phyloP scores from a whole-genome alignment of 73 alveolate species.

The Paramecium octaurelia region DNA sequence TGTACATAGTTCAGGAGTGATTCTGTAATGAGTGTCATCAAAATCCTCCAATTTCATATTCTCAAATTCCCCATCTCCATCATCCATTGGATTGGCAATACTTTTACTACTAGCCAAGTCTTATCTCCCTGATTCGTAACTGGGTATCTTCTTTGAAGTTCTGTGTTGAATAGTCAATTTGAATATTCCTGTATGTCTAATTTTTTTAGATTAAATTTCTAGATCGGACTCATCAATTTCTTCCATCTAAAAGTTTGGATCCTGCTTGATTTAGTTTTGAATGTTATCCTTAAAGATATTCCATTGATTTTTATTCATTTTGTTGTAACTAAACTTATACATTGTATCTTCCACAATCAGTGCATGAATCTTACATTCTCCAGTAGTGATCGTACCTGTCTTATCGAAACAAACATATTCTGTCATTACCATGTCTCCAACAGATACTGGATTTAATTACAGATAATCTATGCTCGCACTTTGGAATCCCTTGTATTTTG shows the following conservation, averaged over 20 bases:
- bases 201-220: not conserved
- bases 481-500: not conserved
- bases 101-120: not conserved
- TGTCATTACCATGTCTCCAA: constrained; percentile 44
- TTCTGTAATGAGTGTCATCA: constrained; percentile 42
- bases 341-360: not conserved
- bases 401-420: constrained; percentile 46
- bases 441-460: constrained; percentile 10
- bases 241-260: constrained; percentile 12
- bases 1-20: not conserved
- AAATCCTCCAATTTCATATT: constrained; percentile 20
- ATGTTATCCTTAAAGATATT: not conserved
- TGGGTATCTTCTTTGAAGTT: not conserved
- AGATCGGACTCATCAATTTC: not conserved
- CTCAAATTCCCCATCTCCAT: not conserved
- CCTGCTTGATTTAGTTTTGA: not conserved
- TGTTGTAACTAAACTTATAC: not conserved
- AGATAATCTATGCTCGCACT: not conserved
- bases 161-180: not conserved
- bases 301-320: not conserved
- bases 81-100: constrained; percentile 1
- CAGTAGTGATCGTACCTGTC: constrained; percentile 32
- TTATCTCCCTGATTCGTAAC: constrained; percentile 9
- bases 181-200: constrained; percentile 11
- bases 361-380: not conserved